These are phyloP conservation scores for Mycena amicta DNA, from an alignment of 768 basidiomycete species.

Conservation along the genomic window DNA sequence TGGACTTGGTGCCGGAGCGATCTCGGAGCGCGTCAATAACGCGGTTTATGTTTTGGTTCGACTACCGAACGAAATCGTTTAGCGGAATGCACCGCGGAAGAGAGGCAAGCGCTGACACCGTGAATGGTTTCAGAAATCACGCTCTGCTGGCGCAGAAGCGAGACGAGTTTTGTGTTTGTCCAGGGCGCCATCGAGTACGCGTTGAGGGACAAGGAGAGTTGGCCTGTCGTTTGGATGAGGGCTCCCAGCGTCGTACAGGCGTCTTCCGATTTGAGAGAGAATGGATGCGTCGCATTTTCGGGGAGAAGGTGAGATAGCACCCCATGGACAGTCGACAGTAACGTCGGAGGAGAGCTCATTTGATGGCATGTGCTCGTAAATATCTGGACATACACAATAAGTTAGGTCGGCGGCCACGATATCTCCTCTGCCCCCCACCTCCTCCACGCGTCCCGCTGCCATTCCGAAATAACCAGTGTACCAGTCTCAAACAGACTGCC, in stretches of 20 bases:
- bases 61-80: slow-evolving; percentile 37
- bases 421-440: slow-evolving; percentile 40
- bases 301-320: slow-evolving; percentile 31
- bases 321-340: slow-evolving; percentile 47
- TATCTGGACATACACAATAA: slow-evolving; percentile 22
- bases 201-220: slow-evolving; percentile 56
- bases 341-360: slow-evolving; percentile 30
- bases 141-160: slow-evolving; percentile 67
- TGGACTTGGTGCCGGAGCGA: slow-evolving; percentile 47
- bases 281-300: slow-evolving; percentile 44
- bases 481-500: slow-evolving; percentile 42
- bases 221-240: slow-evolving; percentile 52
- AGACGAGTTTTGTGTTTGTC: slow-evolving; percentile 67
- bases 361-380: slow-evolving; percentile 1
- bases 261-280: slow-evolving; percentile 44
- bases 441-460: slow-evolving; percentile 46
- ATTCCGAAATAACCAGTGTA: slow-evolving; percentile 35
- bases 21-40: slow-evolving; percentile 50
- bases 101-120: slow-evolving; percentile 42
- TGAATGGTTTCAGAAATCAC: slow-evolving; percentile 53
- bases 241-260: slow-evolving; percentile 50
- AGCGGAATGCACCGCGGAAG: slow-evolving; percentile 10
- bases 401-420: slow-evolving; percentile 42
- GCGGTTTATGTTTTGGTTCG: slow-evolving; percentile 55
- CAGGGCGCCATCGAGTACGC: slow-evolving; percentile 52